Evolutionary conservation across 768 basidiomycete species (phyloP), one percentile per base, ranked within the genome.

Genomic region (Russula griseocarnosa): DNA sequence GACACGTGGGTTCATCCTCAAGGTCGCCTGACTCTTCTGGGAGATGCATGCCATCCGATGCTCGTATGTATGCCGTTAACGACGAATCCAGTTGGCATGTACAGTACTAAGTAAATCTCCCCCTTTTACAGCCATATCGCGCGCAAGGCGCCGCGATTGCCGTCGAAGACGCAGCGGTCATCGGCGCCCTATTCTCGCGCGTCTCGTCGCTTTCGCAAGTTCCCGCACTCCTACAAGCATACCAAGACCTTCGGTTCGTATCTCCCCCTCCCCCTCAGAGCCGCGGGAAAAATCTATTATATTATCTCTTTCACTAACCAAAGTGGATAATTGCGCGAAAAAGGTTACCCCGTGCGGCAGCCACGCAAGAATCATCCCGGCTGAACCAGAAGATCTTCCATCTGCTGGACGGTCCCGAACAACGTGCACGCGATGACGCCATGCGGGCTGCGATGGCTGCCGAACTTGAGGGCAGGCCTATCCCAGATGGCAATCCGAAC

Each of bases 101-200:
- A 32, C 32, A 9, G 30, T 18, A 14, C 51, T 30, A 5, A 55
- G 2, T n/a, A 0, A 1, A 10, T 10, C n/a, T 10, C 22, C 22
- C 8, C 28, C 16, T 5, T 22, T 13, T 51, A n/a, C n/a, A 76
- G 75, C 78, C 78, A 1, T 79, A 79, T 70, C 76, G 77, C 51
- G 78, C 77, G 0, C 77, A 79, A 60, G 78, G 78, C 24, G 77
- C 77, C 1, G 77, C 78, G 6, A 77, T 76, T 70, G 73, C 82
- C 66, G 74, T 84, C 47, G 83, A 84, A 70, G 83, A 82, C 66
- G 79, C 77, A 0, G 79, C 81, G 0, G 79, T 81, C 11, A 71
- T 82, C 24, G 76, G 75, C 16, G 71, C 77, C 58, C 76, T 86
- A 14, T 77, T 86, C 67, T 81, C 82, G 0, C 79, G 73, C 24